phyloP scores from a whole-genome alignment of 164 flowering plant species.

The Magnolia sinica region DNA sequence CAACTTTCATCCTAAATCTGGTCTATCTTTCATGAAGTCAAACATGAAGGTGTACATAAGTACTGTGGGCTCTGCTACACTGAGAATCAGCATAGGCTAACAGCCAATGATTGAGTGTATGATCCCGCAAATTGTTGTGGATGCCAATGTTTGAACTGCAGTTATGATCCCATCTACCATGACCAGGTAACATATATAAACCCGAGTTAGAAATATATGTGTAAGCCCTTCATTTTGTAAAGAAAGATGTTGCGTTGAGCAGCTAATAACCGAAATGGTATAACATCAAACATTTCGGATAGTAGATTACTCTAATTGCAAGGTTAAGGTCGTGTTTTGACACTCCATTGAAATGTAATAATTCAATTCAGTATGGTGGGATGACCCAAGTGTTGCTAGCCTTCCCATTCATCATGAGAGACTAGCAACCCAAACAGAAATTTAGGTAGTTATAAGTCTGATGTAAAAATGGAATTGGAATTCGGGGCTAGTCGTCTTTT shows the following conservation, averaged over 20 bases:
- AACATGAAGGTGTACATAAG: too few species aligned
- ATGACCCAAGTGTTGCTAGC: too few species aligned
- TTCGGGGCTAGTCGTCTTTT: background rate
- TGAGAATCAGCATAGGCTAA: constrained; percentile 88
- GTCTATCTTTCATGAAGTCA: too few species aligned
- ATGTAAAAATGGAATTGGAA: background rate
- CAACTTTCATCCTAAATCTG: too few species aligned
- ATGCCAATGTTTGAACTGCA: constrained; percentile 94
- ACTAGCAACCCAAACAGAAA: background rate
- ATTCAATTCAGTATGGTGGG: background rate
- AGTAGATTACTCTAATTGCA: background rate
- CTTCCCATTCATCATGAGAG: background rate
- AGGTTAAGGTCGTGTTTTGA: background rate
- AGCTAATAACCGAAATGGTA: background rate
- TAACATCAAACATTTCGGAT: background rate
- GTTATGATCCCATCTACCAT: constrained; percentile 84
- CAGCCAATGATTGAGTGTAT: constrained; percentile 94
- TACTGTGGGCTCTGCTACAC: constrained; percentile 99
- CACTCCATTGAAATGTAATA: background rate
- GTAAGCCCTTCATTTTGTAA: constrained; percentile 46
- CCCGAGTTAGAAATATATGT: background rate
- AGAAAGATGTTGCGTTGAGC: background rate
- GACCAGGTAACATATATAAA: background rate
- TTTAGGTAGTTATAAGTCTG: background rate
- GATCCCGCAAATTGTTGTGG: constrained; percentile 90